These are phyloP conservation scores for Hypholoma sublateritium DNA, from an alignment of 768 basidiomycete species.

Conservation along the genomic window DNA sequence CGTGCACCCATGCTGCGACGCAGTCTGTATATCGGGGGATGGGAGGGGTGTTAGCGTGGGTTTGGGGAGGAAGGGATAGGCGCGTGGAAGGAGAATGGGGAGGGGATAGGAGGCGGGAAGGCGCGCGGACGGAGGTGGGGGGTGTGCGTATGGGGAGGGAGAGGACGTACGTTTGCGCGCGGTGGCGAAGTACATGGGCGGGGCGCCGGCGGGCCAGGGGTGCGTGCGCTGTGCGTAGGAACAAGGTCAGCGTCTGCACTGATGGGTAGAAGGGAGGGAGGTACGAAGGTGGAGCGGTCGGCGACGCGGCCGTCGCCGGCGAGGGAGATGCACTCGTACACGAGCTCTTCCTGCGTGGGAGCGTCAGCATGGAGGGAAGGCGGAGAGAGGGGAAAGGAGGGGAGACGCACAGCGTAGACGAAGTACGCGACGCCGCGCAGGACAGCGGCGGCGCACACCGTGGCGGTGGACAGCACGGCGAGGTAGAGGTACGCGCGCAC, in stretches of 20 bases:
- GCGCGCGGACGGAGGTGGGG: too few relatives aligned
- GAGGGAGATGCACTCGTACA: conserved; percentile 35
- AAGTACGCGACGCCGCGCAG: conserved; percentile 38
- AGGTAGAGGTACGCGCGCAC: conserved; percentile 29
- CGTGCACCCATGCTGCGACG: conserved; percentile 34
- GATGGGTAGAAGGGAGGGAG: not conserved
- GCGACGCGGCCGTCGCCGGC: conserved; percentile 30
- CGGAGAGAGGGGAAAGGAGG: not conserved
- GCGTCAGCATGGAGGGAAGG: too few relatives aligned
- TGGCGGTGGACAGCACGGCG: conserved; percentile 34
- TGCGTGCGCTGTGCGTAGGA: conserved; percentile 24
- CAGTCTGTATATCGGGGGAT: conserved; percentile 31
- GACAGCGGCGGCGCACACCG: conserved; percentile 35
- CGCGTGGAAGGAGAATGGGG: conserved; percentile 1
- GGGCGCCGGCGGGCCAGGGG: conserved; percentile 29
- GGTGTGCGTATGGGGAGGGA: not conserved
- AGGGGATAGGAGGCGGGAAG: too few relatives aligned
- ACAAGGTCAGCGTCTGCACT: not conserved
- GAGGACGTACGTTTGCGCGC: conserved; percentile 34
- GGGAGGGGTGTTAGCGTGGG: not conserved
- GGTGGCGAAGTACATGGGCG: conserved; percentile 21
- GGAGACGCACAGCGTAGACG: conserved; percentile 31
- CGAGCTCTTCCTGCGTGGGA: conserved; percentile 36
- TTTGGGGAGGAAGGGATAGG: not conserved
- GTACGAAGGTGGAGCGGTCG: conserved; percentile 39